Base-by-base conservation (phyloP, 2,329 filamentous ascomycete species). In the Aspergillus nomiae region DNA sequence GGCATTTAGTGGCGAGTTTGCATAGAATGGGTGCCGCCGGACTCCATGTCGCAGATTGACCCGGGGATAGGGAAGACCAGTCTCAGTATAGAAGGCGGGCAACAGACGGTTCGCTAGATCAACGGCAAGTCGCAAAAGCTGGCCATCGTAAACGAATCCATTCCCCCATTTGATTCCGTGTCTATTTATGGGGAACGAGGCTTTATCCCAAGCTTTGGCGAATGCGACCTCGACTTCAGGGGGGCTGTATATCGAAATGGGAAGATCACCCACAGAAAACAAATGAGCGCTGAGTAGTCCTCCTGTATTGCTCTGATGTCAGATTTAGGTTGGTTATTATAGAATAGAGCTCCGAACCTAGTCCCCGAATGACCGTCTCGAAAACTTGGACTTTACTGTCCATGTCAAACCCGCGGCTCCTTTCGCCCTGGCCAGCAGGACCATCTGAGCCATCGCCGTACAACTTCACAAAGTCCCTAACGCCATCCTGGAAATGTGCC, bases 311-410 rank as follows among this genome's bases (percentile, higher is more conserved):
- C 28, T 10, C 43, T 48, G 16, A 48, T 9, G 14, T 19, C 16
- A 54, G 38, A 60, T 4, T 9, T 19, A 11, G 19, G 4, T 48
- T 34, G 59, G 21, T 32, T 36, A 30, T 28, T 10, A 9, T 21
- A 56, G 50, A 12, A 14, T 32, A 11, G n/a, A 51, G n/a, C 5
- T 30, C 26, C 75, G 61, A 72, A 80, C 78, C 78, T 60, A 80
- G 87, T 19, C 94, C 95, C 63, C 95, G 87, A 70, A 99, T 99
- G 41, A 97, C 94, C 0, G 94, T 98, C 81, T 99, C 95, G 73
- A 99, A 99, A 45, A 99, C 92, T 80, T 99, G 94, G 2, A 99
- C 95, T 79, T 98, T 99, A 81, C 94, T 97, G 78, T 99, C 94
- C 46, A 97, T 83, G 77, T 99, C 92, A 72, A 99, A 99, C 0